phyloP scores from a whole-genome alignment of 192 early-diverging fungal species.

The Dissophora ornata region DNA sequence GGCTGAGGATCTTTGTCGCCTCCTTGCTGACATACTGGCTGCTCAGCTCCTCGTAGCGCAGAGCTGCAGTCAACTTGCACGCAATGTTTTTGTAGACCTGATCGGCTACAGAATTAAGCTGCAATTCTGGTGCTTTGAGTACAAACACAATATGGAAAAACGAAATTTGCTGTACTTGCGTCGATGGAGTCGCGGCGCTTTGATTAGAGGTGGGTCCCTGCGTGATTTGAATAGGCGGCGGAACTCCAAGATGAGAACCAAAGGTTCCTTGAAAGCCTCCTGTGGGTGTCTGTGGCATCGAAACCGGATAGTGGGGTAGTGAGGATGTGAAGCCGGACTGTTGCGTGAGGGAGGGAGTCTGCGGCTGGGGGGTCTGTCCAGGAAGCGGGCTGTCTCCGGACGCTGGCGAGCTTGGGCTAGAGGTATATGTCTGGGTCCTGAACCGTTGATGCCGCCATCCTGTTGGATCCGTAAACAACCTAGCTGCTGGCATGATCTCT shows the following conservation, averaged over 20 bases:
- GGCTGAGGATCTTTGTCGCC: constrained; percentile 75
- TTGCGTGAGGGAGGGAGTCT: constrained; percentile 26
- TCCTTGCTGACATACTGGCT: constrained; percentile 81
- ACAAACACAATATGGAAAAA: constrained; percentile 88
- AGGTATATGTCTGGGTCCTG: constrained; percentile 43
- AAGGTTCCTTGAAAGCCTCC: constrained; percentile 13
- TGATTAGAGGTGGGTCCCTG: constrained; percentile 15
- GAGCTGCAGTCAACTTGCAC: constrained; percentile 71
- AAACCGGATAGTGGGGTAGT: constrained; percentile 37
- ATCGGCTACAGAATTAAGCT: constrained; percentile 71
- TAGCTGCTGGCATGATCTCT: constrained; percentile 10
- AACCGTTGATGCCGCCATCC: constrained; percentile 37
- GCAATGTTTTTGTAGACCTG: constrained; percentile 78
- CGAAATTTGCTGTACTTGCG: constrained; percentile 62
- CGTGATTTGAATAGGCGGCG: constrained; percentile 38
- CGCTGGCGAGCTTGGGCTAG: constrained; percentile 22
- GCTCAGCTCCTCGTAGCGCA: constrained; percentile 83
- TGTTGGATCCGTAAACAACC: constrained; percentile 28
- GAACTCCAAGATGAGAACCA: constrained; percentile 11
- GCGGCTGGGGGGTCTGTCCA: constrained; percentile 23
- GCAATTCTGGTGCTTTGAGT: constrained; percentile 61
- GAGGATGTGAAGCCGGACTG: constrained; percentile 26
- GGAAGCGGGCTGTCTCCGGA: constrained; percentile 20
- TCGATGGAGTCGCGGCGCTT: constrained; percentile 15
- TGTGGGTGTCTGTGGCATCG: constrained; percentile 52